phyloP scores from a whole-genome alignment of 2,329 filamentous ascomycete species.

The Taxawa tesnikishii region DNA sequence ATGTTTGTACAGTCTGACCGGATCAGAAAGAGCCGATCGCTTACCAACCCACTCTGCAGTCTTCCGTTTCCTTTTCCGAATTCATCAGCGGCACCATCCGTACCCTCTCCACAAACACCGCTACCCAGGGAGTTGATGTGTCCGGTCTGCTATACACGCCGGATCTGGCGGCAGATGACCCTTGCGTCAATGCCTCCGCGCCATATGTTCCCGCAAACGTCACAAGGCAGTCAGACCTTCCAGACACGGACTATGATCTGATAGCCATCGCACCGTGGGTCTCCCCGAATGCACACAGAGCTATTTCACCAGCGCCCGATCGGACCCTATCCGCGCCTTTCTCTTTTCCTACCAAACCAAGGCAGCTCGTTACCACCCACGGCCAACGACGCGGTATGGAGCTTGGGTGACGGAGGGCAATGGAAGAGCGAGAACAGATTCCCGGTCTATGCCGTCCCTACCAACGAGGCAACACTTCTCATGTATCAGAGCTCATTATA shows the following conservation, averaged over 20 bases:
- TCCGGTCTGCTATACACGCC: conserved; percentile 80
- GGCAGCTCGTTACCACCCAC: conserved; percentile 50
- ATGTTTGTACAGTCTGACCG: conserved; percentile 4
- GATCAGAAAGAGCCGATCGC: background rate
- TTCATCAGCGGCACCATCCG: conserved; percentile 46
- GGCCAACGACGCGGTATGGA: conserved; percentile 54
- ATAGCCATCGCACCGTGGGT: conserved; percentile 85
- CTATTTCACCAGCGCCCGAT: conserved; percentile 52
- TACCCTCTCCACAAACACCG: conserved; percentile 60
- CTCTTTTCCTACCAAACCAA: conserved; percentile 41
- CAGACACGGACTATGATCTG: conserved; percentile 53
- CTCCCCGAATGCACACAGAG: conserved; percentile 56
- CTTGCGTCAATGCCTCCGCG: conserved; percentile 51
- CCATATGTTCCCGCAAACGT: conserved; percentile 63
- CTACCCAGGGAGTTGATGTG: conserved; percentile 49
- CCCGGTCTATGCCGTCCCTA: conserved; percentile 73
- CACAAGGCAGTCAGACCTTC: conserved; percentile 58
- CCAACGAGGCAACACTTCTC: conserved; percentile 51
- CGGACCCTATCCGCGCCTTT: conserved; percentile 48
- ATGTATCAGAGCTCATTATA: conserved; percentile 64
- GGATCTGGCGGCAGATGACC: conserved; percentile 43
- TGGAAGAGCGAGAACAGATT: conserved; percentile 64
- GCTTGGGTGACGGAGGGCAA: conserved; percentile 52
- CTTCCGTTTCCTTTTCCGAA: conserved; percentile 22
- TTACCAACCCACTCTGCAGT: background rate